Conservation (phyloP, 202 grass and related monocot genomes). For the Panicum hallii region DNA sequence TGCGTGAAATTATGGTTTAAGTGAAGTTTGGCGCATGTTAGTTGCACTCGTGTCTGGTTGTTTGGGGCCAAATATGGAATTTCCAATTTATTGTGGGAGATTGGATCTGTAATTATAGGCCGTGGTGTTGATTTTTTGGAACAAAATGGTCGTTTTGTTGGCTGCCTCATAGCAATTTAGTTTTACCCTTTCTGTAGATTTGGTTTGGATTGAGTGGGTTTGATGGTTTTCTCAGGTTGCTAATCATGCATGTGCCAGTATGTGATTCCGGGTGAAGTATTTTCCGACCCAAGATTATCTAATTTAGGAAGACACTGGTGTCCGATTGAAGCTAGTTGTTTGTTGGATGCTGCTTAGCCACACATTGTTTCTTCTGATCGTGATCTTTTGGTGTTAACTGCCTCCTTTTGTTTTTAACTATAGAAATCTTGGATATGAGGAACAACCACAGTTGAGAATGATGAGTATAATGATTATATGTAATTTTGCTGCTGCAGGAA, state of each 20-base stretch:
- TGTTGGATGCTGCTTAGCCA: conserved; percentile 1
- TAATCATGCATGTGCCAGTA: background rate
- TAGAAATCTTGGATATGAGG: background rate
- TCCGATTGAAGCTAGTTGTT: background rate
- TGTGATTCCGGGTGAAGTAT: background rate
- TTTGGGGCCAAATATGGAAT: background rate
- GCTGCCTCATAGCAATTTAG: background rate
- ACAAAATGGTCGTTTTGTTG: background rate
- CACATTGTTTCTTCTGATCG: background rate
- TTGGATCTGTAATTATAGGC: conserved; percentile 30
- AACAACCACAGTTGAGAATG: conserved; percentile 1
- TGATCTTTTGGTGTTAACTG: background rate
- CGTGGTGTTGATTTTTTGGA: background rate
- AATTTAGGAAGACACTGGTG: background rate
- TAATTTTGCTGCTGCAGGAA: conserved; percentile 59
- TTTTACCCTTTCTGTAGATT: background rate
- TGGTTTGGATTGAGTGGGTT: background rate
- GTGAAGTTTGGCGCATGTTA: background rate
- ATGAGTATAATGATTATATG: conserved; percentile 26
- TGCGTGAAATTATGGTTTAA: background rate
- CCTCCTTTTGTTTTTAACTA: background rate
- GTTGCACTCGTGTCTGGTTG: background rate
- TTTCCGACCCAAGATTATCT: background rate
- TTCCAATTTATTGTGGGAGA: background rate
- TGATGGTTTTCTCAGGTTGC: background rate